Conservation (phyloP, 2,329 filamentous ascomycete genomes). For the Aspergillus uvarum region DNA sequence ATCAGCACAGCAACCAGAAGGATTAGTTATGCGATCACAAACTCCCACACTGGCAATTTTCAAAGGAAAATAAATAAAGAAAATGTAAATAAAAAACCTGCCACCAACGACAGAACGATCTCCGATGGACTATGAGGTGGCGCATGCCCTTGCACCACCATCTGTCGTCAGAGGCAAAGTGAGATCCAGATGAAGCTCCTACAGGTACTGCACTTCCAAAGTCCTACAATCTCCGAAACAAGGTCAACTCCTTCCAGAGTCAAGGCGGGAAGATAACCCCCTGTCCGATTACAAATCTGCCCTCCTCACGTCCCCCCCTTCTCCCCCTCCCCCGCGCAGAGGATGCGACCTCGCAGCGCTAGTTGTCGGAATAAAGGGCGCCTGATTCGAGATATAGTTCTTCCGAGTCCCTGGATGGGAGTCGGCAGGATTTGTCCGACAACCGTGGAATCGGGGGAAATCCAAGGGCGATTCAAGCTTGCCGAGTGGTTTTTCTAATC, state of each 20-base stretch:
- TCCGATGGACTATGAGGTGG: too few species aligned
- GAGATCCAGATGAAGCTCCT: not conserved
- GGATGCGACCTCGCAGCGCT: not conserved
- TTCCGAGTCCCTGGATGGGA: conserved; percentile 24
- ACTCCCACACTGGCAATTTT: not conserved
- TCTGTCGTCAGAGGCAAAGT: not conserved
- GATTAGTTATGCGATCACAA: not conserved
- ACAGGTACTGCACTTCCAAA: not conserved
- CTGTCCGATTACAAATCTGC: not conserved
- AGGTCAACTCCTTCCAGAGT: not conserved
- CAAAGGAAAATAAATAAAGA: too few species aligned
- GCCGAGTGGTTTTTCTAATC: conserved; percentile 31
- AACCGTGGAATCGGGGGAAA: conserved; percentile 6
- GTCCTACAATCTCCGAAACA: not conserved
- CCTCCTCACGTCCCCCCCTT: not conserved
- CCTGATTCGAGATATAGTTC: not conserved
- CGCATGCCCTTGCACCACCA: not conserved
- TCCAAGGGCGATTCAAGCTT: conserved; percentile 28
- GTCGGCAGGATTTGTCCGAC: conserved; percentile 16
- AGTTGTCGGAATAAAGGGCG: not conserved
- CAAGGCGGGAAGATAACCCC: not conserved
- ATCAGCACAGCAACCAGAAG: not conserved
- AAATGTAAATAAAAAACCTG: too few species aligned
- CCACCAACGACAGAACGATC: too few species aligned
- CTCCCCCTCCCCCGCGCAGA: not conserved